Conservation (phyloP, 164 flowering plant species). For the Annona cherimola region DNA sequence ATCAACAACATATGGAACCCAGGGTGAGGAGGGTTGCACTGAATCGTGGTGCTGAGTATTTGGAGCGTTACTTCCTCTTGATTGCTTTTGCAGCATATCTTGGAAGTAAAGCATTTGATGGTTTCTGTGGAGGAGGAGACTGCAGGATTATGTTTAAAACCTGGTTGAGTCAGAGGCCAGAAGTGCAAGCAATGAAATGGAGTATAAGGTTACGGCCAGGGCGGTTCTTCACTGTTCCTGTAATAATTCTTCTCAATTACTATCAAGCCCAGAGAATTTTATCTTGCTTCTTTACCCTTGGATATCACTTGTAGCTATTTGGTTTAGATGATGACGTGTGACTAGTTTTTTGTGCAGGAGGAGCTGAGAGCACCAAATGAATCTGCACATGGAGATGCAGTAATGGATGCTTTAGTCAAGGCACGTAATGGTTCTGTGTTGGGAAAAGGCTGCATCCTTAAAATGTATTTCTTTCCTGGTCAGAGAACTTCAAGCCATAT, state of each 20-base stretch:
- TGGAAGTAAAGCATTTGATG: constrained; percentile 94
- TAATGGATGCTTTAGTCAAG: constrained; percentile 85
- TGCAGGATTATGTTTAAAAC: constrained; percentile 69
- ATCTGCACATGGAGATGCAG: constrained; percentile 88
- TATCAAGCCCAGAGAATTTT: background rate
- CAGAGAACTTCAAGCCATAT: constrained; percentile 86
- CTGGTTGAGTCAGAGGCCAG: constrained; percentile 89
- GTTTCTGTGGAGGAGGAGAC: constrained; percentile 83
- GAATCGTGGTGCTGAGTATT: constrained; percentile 95
- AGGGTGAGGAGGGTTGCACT: constrained; percentile 83
- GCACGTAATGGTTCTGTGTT: constrained; percentile 88
- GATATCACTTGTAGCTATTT: background rate
- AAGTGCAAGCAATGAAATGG: constrained; percentile 98
- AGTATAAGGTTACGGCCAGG: constrained; percentile 90
- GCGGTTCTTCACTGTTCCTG: constrained; percentile 80
- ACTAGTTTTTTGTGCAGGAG: constrained; percentile 45
- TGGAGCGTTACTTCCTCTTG: constrained; percentile 88
- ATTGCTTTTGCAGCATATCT: constrained; percentile 96
- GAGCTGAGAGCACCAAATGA: constrained; percentile 77
- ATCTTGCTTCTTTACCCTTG: background rate
- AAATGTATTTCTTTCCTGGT: constrained; percentile 97
- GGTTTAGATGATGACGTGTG: constrained; percentile 1
- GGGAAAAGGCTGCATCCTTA: constrained; percentile 87
- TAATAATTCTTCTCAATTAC: constrained; percentile 33
- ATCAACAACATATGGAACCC: constrained; percentile 87